Percentiles rank a stretch among this genome's conserved stretches.
Conservation (phyloP, 257 asterid genomes). For the Coffea eugenioides region DNA sequence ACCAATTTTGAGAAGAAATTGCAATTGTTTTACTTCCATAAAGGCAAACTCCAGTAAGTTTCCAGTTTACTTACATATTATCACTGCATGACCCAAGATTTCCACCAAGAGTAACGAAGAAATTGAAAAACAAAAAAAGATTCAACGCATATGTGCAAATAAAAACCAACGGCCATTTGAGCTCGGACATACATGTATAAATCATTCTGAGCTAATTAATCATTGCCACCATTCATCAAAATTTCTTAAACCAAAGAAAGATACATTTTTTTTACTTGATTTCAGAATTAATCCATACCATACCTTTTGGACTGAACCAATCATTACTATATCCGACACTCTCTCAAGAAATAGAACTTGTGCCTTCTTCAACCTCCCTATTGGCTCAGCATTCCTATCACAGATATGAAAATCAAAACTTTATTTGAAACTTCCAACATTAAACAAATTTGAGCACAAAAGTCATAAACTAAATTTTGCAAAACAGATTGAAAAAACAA, state of each 20-base stretch:
- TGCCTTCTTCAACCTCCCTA: conserved; percentile 86
- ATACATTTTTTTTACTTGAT: neutral
- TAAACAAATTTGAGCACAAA: neutral
- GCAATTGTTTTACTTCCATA: too few relatives aligned
- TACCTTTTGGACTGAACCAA: conserved; percentile 67
- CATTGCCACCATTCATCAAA: neutral
- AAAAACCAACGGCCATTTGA: too few relatives aligned
- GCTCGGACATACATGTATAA: neutral
- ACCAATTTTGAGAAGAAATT: too few relatives aligned
- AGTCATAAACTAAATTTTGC: neutral
- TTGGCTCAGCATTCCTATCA: conserved; percentile 46
- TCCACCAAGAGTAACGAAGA: too few relatives aligned
- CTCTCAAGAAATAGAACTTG: conserved; percentile 92
- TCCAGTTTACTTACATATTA: too few relatives aligned
- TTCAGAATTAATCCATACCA: conserved; percentile 16
- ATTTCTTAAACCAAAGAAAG: neutral
- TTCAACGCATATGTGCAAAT: too few relatives aligned
- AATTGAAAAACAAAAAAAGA: too few relatives aligned
- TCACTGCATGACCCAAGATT: too few relatives aligned
- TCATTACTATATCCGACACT: conserved; percentile 63
- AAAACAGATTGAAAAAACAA: neutral
- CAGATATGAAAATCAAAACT: neutral
- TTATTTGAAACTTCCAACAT: neutral
- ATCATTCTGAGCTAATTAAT: neutral
- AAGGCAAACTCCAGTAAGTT: neutral